A percentile compares a stretch with the other conserved stretches of the same genome.
These are phyloP conservation scores for Lithospermum erythrorhizon DNA, from an alignment of 257 asterid species.

Conservation along the genomic window DNA sequence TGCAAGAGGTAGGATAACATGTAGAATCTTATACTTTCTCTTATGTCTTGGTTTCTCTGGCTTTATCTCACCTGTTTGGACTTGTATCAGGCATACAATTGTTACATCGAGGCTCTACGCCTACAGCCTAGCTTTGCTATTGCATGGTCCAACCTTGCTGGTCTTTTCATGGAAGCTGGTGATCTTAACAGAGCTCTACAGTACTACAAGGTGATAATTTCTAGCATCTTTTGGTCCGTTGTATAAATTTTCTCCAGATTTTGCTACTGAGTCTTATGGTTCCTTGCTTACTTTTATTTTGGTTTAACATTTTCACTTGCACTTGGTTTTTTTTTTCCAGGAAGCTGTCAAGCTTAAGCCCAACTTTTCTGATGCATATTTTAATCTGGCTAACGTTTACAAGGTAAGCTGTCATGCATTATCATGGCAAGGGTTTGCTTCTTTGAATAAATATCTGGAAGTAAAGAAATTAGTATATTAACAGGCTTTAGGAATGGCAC, in stretches of 20 bases:
- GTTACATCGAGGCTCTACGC: constrained; percentile 83
- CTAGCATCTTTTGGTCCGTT: constrained; percentile 1
- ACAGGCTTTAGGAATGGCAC: constrained; percentile 94
- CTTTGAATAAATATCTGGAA: constrained; percentile 38
- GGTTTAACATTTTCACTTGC: constrained; percentile 1
- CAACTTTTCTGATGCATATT: constrained; percentile 75
- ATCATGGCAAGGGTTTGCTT: constrained; percentile 43
- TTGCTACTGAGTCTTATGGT: constrained; percentile 2
- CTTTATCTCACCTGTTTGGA: neutral
- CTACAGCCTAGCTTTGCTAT: constrained; percentile 94
- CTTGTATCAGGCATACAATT: constrained; percentile 66
- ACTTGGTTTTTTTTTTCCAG: constrained; percentile 28
- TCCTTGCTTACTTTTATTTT: neutral
- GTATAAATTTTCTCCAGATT: neutral
- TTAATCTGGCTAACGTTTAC: constrained; percentile 93
- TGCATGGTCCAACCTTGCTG: constrained; percentile 99
- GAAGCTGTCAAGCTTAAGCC: constrained; percentile 99
- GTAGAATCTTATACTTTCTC: neutral
- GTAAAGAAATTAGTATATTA: constrained; percentile 40
- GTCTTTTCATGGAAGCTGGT: constrained; percentile 93
- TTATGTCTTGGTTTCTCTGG: neutral
- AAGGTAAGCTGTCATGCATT: constrained; percentile 60
- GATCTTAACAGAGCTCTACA: constrained; percentile 89
- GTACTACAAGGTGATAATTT: constrained; percentile 67
- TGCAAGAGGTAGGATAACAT: constrained; percentile 57